Conservation (phyloP, 2,329 filamentous ascomycete genomes). For the Aureobasidium leucospermi region DNA sequence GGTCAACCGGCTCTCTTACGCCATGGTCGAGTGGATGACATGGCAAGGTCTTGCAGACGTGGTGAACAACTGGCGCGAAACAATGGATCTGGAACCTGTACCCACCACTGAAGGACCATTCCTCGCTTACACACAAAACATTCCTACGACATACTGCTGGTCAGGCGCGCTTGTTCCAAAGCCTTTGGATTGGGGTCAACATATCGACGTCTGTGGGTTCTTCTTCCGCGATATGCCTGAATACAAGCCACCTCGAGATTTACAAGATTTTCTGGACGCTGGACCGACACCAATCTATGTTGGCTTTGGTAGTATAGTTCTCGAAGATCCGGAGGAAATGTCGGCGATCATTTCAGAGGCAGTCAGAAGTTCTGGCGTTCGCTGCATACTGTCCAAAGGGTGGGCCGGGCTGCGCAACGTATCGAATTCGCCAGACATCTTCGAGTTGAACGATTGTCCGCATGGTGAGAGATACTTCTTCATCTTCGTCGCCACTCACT, state of each 20-base stretch:
- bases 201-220: slow-evolving; percentile 29
- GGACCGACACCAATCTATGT: slow-evolving; percentile 17
- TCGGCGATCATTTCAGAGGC: slow-evolving; percentile 31
- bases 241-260: slow-evolving; percentile 9
- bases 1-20: slow-evolving; percentile 78
- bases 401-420: slow-evolving; percentile 19
- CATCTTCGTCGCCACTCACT: background rate
- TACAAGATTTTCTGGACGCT: slow-evolving; percentile 15
- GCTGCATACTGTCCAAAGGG: background rate
- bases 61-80: slow-evolving; percentile 15
- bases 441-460: slow-evolving; percentile 1
- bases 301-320: slow-evolving; percentile 19
- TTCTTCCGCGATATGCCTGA: slow-evolving; percentile 15
- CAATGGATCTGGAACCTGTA: slow-evolving; percentile 13
- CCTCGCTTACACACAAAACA: slow-evolving; percentile 8
- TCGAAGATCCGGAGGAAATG: slow-evolving; percentile 30
- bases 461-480: background rate
- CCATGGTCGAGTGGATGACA: slow-evolving; percentile 82
- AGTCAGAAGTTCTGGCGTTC: slow-evolving; percentile 22
- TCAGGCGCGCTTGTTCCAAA: background rate
- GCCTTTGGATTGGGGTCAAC: background rate
- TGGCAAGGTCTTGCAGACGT: slow-evolving; percentile 60
- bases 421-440: slow-evolving; percentile 4
- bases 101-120: background rate
- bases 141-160: slow-evolving; percentile 22